Evolutionary conservation across 2,329 filamentous ascomycete genomes (phyloP).

Genomic region (Fusarium multiceps): DNA sequence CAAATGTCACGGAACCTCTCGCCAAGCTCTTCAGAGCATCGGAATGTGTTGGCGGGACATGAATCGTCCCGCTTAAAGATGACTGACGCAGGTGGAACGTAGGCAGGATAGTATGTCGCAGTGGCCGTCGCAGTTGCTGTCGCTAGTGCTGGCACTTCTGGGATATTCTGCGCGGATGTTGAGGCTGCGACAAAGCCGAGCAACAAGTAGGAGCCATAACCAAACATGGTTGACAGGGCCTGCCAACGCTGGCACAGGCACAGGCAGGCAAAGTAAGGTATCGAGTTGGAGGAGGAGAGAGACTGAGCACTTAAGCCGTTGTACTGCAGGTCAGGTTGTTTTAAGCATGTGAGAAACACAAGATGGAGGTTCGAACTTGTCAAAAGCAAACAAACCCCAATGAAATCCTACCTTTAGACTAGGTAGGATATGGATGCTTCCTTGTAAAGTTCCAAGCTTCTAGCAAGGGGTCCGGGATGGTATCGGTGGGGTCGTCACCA

Average conservation of each 20-base stretch:
- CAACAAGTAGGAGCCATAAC: constrained; percentile 37
- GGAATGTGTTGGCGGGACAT: constrained; percentile 63
- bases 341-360: constrained; percentile 21
- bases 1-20: constrained; percentile 61
- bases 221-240: constrained; percentile 37
- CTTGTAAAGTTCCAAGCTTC: constrained; percentile 28
- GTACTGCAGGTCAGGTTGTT: constrained; percentile 22
- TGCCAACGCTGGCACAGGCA: background rate
- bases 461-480: constrained; percentile 31
- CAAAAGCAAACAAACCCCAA: constrained; percentile 5
- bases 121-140: constrained; percentile 23
- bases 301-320: constrained; percentile 13
- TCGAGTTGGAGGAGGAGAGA: background rate
- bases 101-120: constrained; percentile 19
- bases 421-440: constrained; percentile 8
- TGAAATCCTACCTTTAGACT: background rate
- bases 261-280: background rate
- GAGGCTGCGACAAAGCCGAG: constrained; percentile 38
- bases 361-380: constrained; percentile 4
- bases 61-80: constrained; percentile 46
- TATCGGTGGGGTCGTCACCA: constrained; percentile 34
- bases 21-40: constrained; percentile 61
- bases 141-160: constrained; percentile 34
- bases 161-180: constrained; percentile 33
- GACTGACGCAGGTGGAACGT: constrained; percentile 36